phyloP scores from a whole-genome alignment of 2,329 filamentous ascomycete species.

The Chaetomiaceae sp. region DNA sequence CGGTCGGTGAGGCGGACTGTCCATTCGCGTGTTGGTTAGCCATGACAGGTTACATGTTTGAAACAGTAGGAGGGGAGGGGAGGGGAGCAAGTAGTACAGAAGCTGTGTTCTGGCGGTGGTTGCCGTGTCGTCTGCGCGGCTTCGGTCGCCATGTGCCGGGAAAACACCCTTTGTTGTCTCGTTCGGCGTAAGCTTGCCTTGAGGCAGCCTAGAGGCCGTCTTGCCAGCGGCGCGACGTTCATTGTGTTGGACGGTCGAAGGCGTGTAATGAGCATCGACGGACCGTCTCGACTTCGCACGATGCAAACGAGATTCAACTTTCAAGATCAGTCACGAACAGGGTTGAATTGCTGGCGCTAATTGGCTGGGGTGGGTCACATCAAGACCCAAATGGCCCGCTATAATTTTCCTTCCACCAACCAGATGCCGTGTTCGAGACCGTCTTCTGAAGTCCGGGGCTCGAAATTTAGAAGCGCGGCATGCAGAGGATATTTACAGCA shows the following conservation, averaged over 20 bases:
- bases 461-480: too few relatives aligned
- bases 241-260: slow-evolving; percentile 40
- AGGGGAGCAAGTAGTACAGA: slow-evolving; percentile 27
- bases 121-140: slow-evolving; percentile 25
- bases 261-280: too few relatives aligned
- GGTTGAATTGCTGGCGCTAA: slow-evolving; percentile 6
- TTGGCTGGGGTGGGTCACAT: background rate
- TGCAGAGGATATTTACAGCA: too few relatives aligned
- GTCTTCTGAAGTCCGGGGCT: too few relatives aligned
- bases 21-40: slow-evolving; percentile 2
- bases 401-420: slow-evolving; percentile 9
- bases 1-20: slow-evolving; percentile 32
- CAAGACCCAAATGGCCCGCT: too few relatives aligned
- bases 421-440: too few relatives aligned
- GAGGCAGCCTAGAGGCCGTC: slow-evolving; percentile 68
- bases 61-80: background rate
- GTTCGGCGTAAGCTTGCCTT: slow-evolving; percentile 59
- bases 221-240: slow-evolving; percentile 55
- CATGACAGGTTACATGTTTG: background rate
- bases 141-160: slow-evolving; percentile 47
- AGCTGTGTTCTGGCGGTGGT: slow-evolving; percentile 25
- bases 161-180: slow-evolving; percentile 44
- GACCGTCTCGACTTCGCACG: background rate
- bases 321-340: slow-evolving; percentile 6
- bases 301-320: slow-evolving; percentile 4